These are phyloP conservation scores for Thuja plicata DNA, from an alignment of 83 land plant species.

Conservation along the genomic window DNA sequence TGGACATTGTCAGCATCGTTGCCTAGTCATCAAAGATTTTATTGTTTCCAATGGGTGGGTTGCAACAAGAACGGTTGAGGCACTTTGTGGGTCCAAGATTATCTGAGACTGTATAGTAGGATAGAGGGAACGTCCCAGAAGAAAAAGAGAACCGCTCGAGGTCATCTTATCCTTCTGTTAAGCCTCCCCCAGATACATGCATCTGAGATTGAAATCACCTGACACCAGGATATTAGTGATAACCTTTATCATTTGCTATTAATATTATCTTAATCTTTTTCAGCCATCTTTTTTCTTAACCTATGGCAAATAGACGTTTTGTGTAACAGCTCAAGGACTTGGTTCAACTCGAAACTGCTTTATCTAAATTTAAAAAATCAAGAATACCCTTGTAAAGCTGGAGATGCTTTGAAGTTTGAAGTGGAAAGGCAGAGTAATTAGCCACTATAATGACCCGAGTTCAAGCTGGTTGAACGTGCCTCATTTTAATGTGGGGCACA, in stretches of 20 bases:
- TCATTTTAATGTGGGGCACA: neutral
- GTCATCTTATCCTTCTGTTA: neutral
- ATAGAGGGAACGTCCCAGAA: neutral
- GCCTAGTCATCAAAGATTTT: neutral
- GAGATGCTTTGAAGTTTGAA: neutral
- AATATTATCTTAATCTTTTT: neutral
- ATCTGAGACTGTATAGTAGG: neutral
- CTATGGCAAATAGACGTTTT: too few species aligned
- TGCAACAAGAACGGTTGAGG: neutral
- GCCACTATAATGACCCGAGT: neutral
- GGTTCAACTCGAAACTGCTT: too few species aligned
- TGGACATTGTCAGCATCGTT: neutral
- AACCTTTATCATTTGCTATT: neutral
- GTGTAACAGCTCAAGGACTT: too few species aligned
- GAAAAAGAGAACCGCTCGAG: neutral
- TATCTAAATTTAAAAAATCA: too few species aligned
- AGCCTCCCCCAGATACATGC: neutral
- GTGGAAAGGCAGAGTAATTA: neutral
- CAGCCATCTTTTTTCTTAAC: neutral
- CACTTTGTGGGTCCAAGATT: neutral
- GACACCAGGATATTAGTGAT: neutral
- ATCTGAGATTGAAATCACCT: neutral
- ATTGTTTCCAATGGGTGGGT: neutral
- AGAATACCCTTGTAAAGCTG: neutral
- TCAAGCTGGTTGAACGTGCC: neutral